Evolutionary conservation across 371 early-diverging fungal species (phyloP).

Genomic region (Apophysomyces trapeziformis): DNA sequence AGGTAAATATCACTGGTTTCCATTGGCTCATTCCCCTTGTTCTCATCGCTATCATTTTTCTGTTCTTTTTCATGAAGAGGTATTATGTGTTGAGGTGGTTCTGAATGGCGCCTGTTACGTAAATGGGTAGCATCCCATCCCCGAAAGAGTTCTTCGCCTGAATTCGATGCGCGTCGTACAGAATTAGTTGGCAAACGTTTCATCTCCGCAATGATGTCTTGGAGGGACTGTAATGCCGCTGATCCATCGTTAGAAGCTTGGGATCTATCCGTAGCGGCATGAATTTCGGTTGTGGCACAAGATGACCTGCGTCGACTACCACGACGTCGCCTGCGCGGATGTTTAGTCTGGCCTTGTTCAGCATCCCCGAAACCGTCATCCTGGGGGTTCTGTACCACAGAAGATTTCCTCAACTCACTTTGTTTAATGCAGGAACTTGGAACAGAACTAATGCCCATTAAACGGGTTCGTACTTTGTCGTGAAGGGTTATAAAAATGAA

Average conservation of each 20-base stretch:
- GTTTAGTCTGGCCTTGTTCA: slow-evolving; percentile 13
- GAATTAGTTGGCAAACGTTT: slow-evolving; percentile 31
- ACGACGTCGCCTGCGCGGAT: slow-evolving; percentile 28
- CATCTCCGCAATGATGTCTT: slow-evolving; percentile 46
- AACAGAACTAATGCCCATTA: background rate
- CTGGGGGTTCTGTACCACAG: background rate
- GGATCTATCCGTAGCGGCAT: slow-evolving; percentile 6
- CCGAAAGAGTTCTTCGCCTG: background rate
- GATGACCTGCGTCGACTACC: slow-evolving; percentile 26
- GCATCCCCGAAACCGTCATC: slow-evolving; percentile 2
- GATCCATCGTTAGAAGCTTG: slow-evolving; percentile 26
- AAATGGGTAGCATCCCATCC: slow-evolving; percentile 1
- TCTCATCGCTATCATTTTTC: background rate
- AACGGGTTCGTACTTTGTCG: background rate
- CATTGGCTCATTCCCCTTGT: background rate
- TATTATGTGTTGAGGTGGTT: slow-evolving; percentile 24
- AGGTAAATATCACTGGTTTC: background rate
- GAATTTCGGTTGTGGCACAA: slow-evolving; percentile 8
- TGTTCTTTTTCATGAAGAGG: background rate
- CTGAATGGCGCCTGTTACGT: slow-evolving; percentile 33
- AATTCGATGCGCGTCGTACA: slow-evolving; percentile 1
- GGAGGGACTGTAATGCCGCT: slow-evolving; percentile 43
- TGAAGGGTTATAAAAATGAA: background rate
- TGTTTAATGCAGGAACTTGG: background rate
- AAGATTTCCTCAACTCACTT: background rate